phyloP scores from a whole-genome alignment of 208 protist species.

The Trypanosoma mega region DNA sequence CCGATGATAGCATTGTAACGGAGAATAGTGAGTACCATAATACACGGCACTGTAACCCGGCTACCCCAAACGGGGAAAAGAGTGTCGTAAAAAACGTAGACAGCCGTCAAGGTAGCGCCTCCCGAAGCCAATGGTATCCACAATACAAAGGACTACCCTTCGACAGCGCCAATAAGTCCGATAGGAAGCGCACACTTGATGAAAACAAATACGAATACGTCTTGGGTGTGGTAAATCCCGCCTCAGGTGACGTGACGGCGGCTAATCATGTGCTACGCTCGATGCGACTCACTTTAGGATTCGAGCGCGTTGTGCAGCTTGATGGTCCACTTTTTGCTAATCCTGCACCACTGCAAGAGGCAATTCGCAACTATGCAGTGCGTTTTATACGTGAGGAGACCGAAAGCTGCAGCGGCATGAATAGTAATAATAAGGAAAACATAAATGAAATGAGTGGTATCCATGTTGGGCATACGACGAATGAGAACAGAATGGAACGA shows the following conservation, averaged over 20 bases:
- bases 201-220: conserved; percentile 36
- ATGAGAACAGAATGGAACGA: conserved; percentile 9
- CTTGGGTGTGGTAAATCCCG: conserved; percentile 67
- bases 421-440: conserved; percentile 2
- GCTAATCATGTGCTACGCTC: conserved; percentile 30
- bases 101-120: too few relatives aligned
- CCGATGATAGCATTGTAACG: too few relatives aligned
- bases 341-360: conserved; percentile 35
- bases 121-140: too few relatives aligned
- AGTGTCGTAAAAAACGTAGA: too few relatives aligned
- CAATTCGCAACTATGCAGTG: conserved; percentile 69
- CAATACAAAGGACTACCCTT: too few relatives aligned
- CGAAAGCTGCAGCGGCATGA: conserved; percentile 3
- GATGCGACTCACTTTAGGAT: conserved; percentile 49
- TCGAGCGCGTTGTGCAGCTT: conserved; percentile 53
- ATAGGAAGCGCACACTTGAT: background rate
- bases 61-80: too few relatives aligned
- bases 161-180: too few relatives aligned
- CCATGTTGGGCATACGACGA: background rate
- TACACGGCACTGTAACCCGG: too few relatives aligned
- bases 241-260: conserved; percentile 49
- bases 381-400: conserved; percentile 19
- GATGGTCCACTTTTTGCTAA: conserved; percentile 45
- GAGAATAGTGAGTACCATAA: too few relatives aligned
- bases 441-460: background rate